Evolutionary conservation across 495 filamentous ascomycete species (phyloP), one percentile per base, ranked within the genome.

Genomic region (Ramalina intermedia): DNA sequence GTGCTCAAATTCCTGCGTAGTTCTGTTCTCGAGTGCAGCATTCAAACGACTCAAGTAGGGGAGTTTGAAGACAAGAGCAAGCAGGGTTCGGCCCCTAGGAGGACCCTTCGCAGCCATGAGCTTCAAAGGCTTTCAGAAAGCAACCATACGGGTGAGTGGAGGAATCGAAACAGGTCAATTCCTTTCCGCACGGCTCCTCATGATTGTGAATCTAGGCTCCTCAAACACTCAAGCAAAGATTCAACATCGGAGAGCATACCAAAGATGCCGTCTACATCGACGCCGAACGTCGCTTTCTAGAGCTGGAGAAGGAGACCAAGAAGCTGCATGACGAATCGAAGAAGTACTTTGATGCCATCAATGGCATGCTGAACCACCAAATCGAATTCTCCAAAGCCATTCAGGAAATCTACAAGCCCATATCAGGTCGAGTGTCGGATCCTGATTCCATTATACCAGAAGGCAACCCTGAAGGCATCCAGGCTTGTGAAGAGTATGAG

Each of bases 341-440:
- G 63, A 95, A 91, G 68, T 85, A 99, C 66, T 95, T 91, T 56
- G 80, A 94, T 37, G 87, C 91, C 61, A 95, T 99, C 63, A 96
- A 96, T 66, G 85, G 87, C 70, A 99, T 99, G 91, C 71, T 99
- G 55, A 80, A 70, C 65, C 87, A 95, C 68, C 91, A 99, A 66
- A 96, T 96, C 72, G 93, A 93, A 65, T 99, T 99, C 72, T 93
- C 89, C 55, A 81, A 94, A 69, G 85, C 87, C 33, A 83, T 91
- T 67, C 81, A 82, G 41, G 93, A 99, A 66, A 82, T 99, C 55
- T 99, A 99, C 72, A 95, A 94, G 61, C 91, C 91, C 43, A 96
- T 99, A 55, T 95, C 88, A 51, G 91, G 91, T 17, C 85, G 90
- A 51, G 75, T 94, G 60, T 96, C 90, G 35, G 91, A 96, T 68